Conservation (phyloP, 805 yeast genomes). For the Hermanozyma aechmeae region DNA sequence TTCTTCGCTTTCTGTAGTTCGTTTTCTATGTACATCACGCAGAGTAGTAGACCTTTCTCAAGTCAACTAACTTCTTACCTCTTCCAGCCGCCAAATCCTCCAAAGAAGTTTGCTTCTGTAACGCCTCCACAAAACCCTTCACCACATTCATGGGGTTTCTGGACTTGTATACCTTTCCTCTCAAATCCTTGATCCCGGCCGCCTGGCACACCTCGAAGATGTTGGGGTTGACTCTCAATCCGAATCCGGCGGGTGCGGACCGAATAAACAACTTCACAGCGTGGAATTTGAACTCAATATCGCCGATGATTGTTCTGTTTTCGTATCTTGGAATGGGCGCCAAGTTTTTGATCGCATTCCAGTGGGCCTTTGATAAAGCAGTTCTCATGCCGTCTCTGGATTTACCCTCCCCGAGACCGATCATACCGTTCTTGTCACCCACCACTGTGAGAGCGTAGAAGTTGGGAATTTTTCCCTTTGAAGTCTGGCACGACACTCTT, state of each 20-base stretch:
- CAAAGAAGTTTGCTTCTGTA: slow-evolving; percentile 67
- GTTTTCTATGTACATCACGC: too few relatives aligned
- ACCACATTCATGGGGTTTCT: slow-evolving; percentile 93
- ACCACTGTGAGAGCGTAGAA: slow-evolving; percentile 80
- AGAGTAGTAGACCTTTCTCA: slow-evolving; percentile 81
- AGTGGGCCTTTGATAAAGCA: slow-evolving; percentile 77
- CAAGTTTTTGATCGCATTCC: slow-evolving; percentile 88
- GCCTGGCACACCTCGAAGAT: slow-evolving; percentile 86
- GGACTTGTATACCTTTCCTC: slow-evolving; percentile 86
- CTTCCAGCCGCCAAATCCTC: slow-evolving; percentile 85
- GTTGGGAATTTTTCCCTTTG: slow-evolving; percentile 81
- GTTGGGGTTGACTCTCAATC: slow-evolving; percentile 83
- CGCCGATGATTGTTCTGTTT: slow-evolving; percentile 82
- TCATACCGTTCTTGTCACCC: slow-evolving; percentile 89
- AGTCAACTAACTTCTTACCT: slow-evolving; percentile 92
- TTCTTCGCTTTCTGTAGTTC: too few relatives aligned
- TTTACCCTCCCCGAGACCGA: slow-evolving; percentile 93
- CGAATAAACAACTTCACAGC: slow-evolving; percentile 76
- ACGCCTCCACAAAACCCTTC: slow-evolving; percentile 81
- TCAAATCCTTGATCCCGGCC: slow-evolving; percentile 88
- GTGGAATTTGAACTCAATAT: slow-evolving; percentile 73
- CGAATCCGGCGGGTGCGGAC: slow-evolving; percentile 89
- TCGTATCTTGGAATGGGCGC: slow-evolving; percentile 79
- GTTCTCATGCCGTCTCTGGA: slow-evolving; percentile 66
- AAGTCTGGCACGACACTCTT: slow-evolving; percentile 83